Conservation (phyloP, 2,329 filamentous ascomycete genomes). For the Rasamsonia emersonii region DNA sequence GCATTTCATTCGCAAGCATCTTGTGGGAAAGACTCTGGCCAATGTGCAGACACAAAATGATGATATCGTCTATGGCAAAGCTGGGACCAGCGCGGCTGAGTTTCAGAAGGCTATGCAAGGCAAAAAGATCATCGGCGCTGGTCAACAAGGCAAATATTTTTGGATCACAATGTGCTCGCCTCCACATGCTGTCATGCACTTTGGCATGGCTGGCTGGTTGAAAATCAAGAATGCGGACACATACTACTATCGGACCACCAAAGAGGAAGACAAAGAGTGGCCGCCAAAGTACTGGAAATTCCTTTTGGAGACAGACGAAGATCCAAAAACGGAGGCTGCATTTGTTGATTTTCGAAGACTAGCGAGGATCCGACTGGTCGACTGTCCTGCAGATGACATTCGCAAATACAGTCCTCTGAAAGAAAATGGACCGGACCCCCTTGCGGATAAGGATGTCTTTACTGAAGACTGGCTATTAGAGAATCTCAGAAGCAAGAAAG, state of each 20-base stretch:
- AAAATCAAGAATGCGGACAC: conserved; percentile 73
- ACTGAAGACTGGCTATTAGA: conserved; percentile 65
- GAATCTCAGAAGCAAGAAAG: conserved; percentile 65
- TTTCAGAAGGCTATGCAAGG: conserved; percentile 67
- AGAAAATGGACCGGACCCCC: conserved; percentile 89
- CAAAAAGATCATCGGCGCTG: conserved; percentile 62
- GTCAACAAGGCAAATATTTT: conserved; percentile 94
- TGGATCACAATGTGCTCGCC: conserved; percentile 72
- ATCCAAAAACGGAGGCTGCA: conserved; percentile 57
- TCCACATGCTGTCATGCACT: conserved; percentile 83
- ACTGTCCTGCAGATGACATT: conserved; percentile 70
- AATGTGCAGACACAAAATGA: conserved; percentile 68
- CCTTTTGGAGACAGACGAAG: conserved; percentile 56
- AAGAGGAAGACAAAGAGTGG: conserved; percentile 58
- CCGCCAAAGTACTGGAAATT: conserved; percentile 91
- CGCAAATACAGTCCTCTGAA: conserved; percentile 68
- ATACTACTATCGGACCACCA: conserved; percentile 65
- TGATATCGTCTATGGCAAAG: conserved; percentile 81
- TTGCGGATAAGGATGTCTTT: conserved; percentile 68
- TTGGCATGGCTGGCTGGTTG: conserved; percentile 75
- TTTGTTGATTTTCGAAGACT: conserved; percentile 80
- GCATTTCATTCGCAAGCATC: conserved; percentile 70
- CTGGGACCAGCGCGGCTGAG: conserved; percentile 65
- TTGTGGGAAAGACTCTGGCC: conserved; percentile 74
- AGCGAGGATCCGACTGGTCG: conserved; percentile 68